A percentile compares a stretch with the other conserved stretches of the same genome.
phyloP scores from a whole-genome alignment of 225 moss, liverwort and hornwort genomes.

The Lunularia cruciata region DNA sequence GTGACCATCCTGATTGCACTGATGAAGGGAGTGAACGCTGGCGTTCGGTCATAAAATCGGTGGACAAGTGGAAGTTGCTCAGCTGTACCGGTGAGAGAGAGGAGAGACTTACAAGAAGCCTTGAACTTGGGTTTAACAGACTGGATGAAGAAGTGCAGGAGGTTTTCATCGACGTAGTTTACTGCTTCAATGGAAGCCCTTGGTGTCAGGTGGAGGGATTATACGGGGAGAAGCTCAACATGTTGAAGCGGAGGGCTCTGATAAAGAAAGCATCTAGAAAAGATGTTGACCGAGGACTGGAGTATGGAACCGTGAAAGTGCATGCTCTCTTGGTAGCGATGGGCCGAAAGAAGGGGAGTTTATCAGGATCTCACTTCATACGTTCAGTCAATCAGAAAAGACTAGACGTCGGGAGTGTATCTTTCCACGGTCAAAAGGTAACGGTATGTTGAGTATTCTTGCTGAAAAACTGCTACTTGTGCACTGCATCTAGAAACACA shows the following conservation, averaged over 20 bases:
- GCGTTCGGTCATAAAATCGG: background rate
- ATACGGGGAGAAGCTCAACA: background rate
- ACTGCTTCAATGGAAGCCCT: slow-evolving; percentile 1
- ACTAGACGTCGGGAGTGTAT: too few species aligned
- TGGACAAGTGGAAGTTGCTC: background rate
- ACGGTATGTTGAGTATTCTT: too few species aligned
- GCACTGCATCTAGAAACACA: too few species aligned
- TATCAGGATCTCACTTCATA: background rate
- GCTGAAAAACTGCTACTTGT: too few species aligned
- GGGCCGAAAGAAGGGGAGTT: background rate
- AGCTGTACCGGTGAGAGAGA: too few species aligned
- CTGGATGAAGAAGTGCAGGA: background rate
- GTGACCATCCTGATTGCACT: background rate
- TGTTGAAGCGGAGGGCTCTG: background rate
- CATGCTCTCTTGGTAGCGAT: background rate
- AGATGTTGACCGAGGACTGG: too few species aligned
- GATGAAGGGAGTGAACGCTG: too few species aligned
- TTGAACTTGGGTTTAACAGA: background rate
- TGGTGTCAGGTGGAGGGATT: background rate
- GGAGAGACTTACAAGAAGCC: background rate
- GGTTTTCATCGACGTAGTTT: background rate
- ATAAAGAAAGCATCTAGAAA: background rate
- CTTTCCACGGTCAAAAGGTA: too few species aligned
- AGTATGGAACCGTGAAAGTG: background rate
- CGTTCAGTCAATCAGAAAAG: too few species aligned